A percentile compares a stretch with the other conserved stretches of the same genome.
Conservation (phyloP, 1,139 yeast species). For the Nakaseomyces glabratus region DNA sequence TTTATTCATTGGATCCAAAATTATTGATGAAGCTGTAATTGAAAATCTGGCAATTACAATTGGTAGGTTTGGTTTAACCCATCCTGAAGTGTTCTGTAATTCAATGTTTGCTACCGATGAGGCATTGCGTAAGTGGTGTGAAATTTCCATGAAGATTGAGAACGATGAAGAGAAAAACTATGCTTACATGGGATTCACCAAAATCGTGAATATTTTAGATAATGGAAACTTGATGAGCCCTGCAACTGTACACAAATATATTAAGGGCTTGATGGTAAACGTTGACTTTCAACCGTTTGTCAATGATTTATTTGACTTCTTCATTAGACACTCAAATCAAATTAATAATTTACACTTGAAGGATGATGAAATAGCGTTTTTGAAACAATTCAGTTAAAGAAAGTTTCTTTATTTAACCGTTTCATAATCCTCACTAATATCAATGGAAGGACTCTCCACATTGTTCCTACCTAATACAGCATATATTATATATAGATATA, state of each 20-base stretch:
- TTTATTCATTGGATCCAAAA: slow-evolving; percentile 46
- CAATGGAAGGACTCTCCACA: too few species aligned
- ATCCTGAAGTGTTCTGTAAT: slow-evolving; percentile 51
- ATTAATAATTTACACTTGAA: slow-evolving; percentile 19
- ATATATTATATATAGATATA: too few species aligned
- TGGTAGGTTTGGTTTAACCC: slow-evolving; percentile 73
- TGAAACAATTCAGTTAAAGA: slow-evolving; percentile 20
- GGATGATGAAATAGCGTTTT: slow-evolving; percentile 20
- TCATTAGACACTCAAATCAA: slow-evolving; percentile 18
- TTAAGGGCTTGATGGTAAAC: slow-evolving; percentile 22
- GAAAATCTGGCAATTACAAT: slow-evolving; percentile 91
- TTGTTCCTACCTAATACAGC: too few species aligned
- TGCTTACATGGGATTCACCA: slow-evolving; percentile 30
- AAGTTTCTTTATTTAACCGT: too few species aligned
- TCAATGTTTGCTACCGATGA: slow-evolving; percentile 25
- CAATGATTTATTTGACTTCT: slow-evolving; percentile 22
- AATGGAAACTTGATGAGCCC: slow-evolving; percentile 15
- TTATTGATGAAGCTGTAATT: slow-evolving; percentile 41
- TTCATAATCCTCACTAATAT: too few species aligned
- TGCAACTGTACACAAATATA: slow-evolving; percentile 19
- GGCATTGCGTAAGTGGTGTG: slow-evolving; percentile 27
- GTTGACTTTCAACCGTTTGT: slow-evolving; percentile 25
- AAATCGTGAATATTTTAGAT: slow-evolving; percentile 22
- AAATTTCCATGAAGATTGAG: slow-evolving; percentile 20
- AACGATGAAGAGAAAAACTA: slow-evolving; percentile 30